Conservation (phyloP, 2,329 filamentous ascomycete genomes). For the Piedraia hortae region DNA sequence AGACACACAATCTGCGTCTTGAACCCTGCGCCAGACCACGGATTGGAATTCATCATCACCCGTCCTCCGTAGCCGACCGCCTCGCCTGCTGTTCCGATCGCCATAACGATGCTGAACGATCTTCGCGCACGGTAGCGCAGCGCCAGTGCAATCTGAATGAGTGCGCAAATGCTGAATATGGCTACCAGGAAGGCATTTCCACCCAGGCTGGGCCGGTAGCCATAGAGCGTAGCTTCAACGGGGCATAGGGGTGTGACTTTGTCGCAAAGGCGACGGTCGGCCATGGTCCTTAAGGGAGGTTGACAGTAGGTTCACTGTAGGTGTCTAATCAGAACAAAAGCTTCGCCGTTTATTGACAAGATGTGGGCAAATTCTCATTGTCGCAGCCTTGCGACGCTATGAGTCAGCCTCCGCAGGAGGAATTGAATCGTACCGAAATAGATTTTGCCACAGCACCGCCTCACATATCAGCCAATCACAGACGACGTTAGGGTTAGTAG, state of each 20-base stretch:
- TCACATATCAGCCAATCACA: too few species aligned
- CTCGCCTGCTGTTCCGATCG: conserved; percentile 18
- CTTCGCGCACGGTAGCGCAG: conserved; percentile 11
- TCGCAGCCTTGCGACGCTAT: too few species aligned
- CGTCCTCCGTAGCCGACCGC: conserved; percentile 18
- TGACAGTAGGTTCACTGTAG: too few species aligned
- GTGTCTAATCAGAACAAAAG: too few species aligned
- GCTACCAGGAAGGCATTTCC: conserved; percentile 16
- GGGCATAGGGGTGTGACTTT: conserved; percentile 11
- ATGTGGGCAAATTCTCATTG: too few species aligned
- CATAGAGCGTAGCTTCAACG: conserved; percentile 14
- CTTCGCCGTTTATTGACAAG: too few species aligned
- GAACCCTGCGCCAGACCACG: conserved; percentile 17
- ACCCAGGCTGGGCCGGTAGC: conserved; percentile 15
- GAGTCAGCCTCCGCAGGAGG: too few species aligned
- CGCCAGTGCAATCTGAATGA: conserved; percentile 13
- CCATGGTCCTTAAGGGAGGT: too few species aligned
- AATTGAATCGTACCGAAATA: too few species aligned
- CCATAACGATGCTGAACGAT: conserved; percentile 17
- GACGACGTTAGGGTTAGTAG: too few species aligned
- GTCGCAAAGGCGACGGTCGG: too few species aligned
- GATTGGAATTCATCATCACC: conserved; percentile 16
- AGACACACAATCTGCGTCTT: conserved; percentile 19
- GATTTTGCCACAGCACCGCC: too few species aligned
- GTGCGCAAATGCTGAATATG: conserved; percentile 12